Evolutionary conservation across 306 rosid species (phyloP), one percentile per base, ranked within the genome.

Genomic region (Vachellia collinsii): DNA sequence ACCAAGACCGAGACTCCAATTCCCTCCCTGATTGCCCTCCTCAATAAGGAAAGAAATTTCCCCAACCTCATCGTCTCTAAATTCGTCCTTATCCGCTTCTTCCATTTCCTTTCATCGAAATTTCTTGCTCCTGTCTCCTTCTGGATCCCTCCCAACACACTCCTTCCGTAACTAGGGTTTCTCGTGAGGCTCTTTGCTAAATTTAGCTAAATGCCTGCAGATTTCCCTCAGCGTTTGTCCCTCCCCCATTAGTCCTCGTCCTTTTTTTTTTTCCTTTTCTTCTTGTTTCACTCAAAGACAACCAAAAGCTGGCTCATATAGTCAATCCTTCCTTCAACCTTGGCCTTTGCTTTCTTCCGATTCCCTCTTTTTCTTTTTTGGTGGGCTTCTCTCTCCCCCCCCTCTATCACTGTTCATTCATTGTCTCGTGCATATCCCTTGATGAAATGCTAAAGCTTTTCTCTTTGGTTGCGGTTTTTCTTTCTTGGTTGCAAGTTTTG

Each of bases 131-230:
- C 47, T 59, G 6, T 77, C 41, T 19, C 59, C 75, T 36, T 20
- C 75, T 67, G 79, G 85, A 89, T 89, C 92, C 86, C 91, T 85
- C 72, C 80, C 47, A 38, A 51, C 37, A 48, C 47, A 20, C 65
- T 78, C 76, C 70, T 23, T 79, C 67, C 13, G 20, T 38, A 1
- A 48, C 62, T 75, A 79, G 86, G 76, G 82, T 83, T 81, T 82
- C 63, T 47, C 4, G 11, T 39, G 10, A 78, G n/a, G 2, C 12
- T 70, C 56, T 13, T 70, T 38, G 41, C 91, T 77, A 86, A 86
- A 87, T 86, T 87, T 83, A 82, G 88, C 85, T 77, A 87, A 83
- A 79, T 78, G 65, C 77, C 81, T 82, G 76, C 88, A 74, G 56
- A 53, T 80, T 20, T 79, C 44, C 23, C 51, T 54, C 72, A 14